A percentile compares a stretch with the other conserved stretches of the same genome.
Conservation (phyloP, 345 rosid species). For the Corymbia maculata region DNA sequence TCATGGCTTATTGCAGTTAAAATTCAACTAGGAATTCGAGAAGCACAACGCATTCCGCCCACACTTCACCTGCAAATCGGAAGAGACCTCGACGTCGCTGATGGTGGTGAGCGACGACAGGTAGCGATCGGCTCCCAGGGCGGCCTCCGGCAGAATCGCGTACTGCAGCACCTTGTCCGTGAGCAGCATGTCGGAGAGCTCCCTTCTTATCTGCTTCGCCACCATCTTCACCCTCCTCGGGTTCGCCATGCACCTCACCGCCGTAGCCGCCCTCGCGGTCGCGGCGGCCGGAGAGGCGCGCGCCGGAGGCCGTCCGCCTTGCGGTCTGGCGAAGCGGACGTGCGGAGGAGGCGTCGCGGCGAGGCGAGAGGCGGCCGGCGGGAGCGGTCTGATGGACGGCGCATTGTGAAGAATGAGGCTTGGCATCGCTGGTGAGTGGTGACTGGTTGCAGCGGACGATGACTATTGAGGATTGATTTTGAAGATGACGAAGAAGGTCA, state of each 20-base stretch:
- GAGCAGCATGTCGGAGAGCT: slow-evolving; percentile 84
- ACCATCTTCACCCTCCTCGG: slow-evolving; percentile 90
- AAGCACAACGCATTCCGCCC: not conserved
- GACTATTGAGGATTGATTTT: not conserved
- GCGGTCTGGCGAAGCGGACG: not conserved
- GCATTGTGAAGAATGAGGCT: not conserved
- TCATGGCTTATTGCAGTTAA: not conserved
- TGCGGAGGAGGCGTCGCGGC: not conserved
- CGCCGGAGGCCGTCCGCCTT: not conserved
- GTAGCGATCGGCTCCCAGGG: slow-evolving; percentile 79
- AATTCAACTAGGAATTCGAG: not conserved
- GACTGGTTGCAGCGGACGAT: not conserved
- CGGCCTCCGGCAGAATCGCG: slow-evolving; percentile 79
- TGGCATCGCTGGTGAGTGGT: not conserved
- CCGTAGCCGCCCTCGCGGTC: not conserved
- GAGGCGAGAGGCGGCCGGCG: not conserved
- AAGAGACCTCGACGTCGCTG: slow-evolving; percentile 76
- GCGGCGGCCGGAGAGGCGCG: not conserved
- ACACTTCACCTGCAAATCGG: slow-evolving; percentile 60
- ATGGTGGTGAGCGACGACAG: slow-evolving; percentile 86
- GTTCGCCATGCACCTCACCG: slow-evolving; percentile 76
- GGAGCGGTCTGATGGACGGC: not conserved
- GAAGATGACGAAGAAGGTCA: not conserved
- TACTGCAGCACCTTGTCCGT: slow-evolving; percentile 74
- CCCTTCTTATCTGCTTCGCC: slow-evolving; percentile 80